These are phyloP conservation scores for Geranium incanum DNA, from an alignment of 441 rosid species.

Conservation along the genomic window DNA sequence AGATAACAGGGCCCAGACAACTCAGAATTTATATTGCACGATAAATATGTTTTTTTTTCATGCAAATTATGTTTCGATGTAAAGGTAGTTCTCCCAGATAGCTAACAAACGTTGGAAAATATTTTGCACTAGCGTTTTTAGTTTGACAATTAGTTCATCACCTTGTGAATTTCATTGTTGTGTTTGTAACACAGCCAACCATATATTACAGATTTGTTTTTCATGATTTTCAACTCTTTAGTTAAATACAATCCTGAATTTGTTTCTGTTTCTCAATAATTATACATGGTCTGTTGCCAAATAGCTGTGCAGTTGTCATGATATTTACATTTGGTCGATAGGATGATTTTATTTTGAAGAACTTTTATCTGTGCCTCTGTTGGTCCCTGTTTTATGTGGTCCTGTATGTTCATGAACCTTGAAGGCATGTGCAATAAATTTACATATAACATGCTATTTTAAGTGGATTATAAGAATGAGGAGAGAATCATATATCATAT, in stretches of 20 bases:
- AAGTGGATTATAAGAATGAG: too few species aligned
- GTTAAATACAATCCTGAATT: background rate
- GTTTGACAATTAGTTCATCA: background rate
- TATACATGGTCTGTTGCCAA: background rate
- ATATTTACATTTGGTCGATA: background rate
- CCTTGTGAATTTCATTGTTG: slow-evolving; percentile 3
- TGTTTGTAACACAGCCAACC: background rate
- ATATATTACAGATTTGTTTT: background rate
- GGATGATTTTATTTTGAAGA: background rate
- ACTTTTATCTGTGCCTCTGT: background rate
- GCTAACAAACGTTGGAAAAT: background rate
- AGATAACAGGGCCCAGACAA: slow-evolving; percentile 12
- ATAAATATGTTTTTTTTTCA: background rate
- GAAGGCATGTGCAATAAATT: too few species aligned
- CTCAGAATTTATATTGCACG: slow-evolving; percentile 4
- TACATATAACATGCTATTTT: too few species aligned
- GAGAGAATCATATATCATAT: too few species aligned
- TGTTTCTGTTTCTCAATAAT: background rate
- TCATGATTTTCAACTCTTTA: background rate
- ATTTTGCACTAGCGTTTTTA: background rate
- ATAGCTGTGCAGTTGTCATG: background rate
- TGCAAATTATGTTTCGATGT: background rate
- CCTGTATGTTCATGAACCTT: too few species aligned
- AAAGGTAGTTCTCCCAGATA: slow-evolving; percentile 10
- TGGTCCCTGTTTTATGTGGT: too few species aligned